Evolutionary conservation across 2,329 filamentous ascomycete species (phyloP).

Genomic region (Cercospora nicotianae): DNA sequence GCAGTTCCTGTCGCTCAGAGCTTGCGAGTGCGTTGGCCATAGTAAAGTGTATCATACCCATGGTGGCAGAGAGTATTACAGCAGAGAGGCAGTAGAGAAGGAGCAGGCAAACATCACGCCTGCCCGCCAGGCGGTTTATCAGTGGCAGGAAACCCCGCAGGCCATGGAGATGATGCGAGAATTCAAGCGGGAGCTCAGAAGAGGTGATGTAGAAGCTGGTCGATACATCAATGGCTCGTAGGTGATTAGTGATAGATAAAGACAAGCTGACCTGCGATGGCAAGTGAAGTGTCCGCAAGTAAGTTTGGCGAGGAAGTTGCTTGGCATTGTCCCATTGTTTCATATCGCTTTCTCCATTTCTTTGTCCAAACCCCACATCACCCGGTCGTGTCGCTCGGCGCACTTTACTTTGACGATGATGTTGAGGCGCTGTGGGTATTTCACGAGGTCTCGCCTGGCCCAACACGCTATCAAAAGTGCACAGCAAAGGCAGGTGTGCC

Average conservation of each 20-base stretch:
- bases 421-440: not conserved
- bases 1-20: constrained; percentile 1
- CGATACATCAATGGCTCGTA: not conserved
- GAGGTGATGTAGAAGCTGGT: not conserved
- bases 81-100: not conserved
- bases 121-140: not conserved
- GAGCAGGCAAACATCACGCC: not conserved
- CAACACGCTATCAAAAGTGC: not conserved
- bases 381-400: not conserved
- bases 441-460: not conserved
- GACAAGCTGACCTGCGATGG: not conserved
- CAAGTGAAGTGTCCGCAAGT: not conserved
- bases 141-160: constrained; percentile 7
- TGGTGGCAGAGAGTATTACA: not conserved
- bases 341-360: not conserved
- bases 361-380: not conserved
- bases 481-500: not conserved
- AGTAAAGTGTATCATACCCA: not conserved
- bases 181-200: not conserved
- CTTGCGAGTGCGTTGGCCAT: not conserved
- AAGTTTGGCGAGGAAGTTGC: not conserved
- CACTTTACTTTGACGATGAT: not conserved
- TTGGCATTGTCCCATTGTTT: not conserved
- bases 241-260: not conserved
- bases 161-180: constrained; percentile 5